These are phyloP conservation scores for Agaricales sp. DNA, from an alignment of 1,284 basidiomycete genomes.

Conservation along the genomic window DNA sequence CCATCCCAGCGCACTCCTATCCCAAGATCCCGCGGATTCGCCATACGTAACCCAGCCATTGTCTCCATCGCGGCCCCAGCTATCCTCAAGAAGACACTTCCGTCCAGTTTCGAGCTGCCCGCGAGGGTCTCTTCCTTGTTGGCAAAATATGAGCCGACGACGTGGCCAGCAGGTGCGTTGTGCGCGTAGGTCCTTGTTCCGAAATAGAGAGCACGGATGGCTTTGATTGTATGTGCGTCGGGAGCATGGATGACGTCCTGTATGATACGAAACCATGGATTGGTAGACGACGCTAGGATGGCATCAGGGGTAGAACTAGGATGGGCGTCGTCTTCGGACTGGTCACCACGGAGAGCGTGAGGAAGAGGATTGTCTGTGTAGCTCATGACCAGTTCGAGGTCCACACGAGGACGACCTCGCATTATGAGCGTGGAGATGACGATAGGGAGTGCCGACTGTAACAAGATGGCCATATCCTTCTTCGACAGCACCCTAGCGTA, in stretches of 20 bases:
- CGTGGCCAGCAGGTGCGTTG: constrained; percentile 25
- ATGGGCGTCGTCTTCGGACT: constrained; percentile 20
- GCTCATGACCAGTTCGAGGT: constrained; percentile 43
- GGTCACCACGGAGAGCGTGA: constrained; percentile 8
- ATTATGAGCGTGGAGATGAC: constrained; percentile 34
- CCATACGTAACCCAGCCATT: constrained; percentile 55
- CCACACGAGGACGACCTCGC: constrained; percentile 50
- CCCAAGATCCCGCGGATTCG: constrained; percentile 42
- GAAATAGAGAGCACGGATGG: constrained; percentile 44
- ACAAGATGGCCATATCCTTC: constrained; percentile 32
- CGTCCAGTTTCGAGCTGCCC: constrained; percentile 42
- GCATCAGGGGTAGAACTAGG: constrained; percentile 8
- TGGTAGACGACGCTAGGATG: constrained; percentile 24
- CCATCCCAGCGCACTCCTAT: constrained; percentile 48
- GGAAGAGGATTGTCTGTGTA: constrained; percentile 36
- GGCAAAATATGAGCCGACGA: constrained; percentile 30
- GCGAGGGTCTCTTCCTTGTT: constrained; percentile 24
- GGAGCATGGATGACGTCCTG: constrained; percentile 42
- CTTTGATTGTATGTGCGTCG: constrained; percentile 54
- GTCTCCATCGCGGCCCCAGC: constrained; percentile 52
- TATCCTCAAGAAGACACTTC: constrained; percentile 51
- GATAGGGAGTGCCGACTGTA: constrained; percentile 36
- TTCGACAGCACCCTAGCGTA: constrained; percentile 29
- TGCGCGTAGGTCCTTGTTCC: constrained; percentile 40
- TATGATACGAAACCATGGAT: constrained; percentile 51